These are phyloP conservation scores for Microsporum canis DNA, from an alignment of 2,329 filamentous ascomycete species.

Conservation along the genomic window DNA sequence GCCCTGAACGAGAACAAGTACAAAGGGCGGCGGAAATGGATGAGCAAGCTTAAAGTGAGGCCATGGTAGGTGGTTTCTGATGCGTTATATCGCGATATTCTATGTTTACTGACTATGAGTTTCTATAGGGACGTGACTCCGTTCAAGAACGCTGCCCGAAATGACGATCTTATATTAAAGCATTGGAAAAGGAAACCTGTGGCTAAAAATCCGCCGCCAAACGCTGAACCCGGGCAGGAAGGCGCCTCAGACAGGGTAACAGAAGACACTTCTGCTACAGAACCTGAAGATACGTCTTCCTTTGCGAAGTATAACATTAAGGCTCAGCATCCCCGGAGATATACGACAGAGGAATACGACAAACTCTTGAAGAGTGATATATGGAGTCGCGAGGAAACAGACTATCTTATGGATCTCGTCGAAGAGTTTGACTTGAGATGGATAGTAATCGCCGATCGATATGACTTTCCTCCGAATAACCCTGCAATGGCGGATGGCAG, in stretches of 20 bases:
- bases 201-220: slow-evolving; percentile 26
- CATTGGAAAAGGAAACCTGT: slow-evolving; percentile 68
- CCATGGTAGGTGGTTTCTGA: slow-evolving; percentile 29
- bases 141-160: slow-evolving; percentile 68
- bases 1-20: slow-evolving; percentile 43
- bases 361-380: slow-evolving; percentile 59
- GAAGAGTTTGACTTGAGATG: slow-evolving; percentile 77
- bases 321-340: slow-evolving; percentile 59
- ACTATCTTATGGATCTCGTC: slow-evolving; percentile 69
- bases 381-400: slow-evolving; percentile 89
- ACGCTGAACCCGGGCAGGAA: slow-evolving; percentile 30
- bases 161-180: slow-evolving; percentile 57
- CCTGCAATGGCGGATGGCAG: slow-evolving; percentile 22
- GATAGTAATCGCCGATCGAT: slow-evolving; percentile 85
- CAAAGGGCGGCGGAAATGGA: slow-evolving; percentile 40
- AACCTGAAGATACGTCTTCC: slow-evolving; percentile 38
- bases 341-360: slow-evolving; percentile 79
- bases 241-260: slow-evolving; percentile 17
- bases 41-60: slow-evolving; percentile 34
- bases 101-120: slow-evolving; percentile 16
- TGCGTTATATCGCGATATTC: slow-evolving; percentile 1
- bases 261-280: slow-evolving; percentile 16
- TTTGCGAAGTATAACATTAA: slow-evolving; percentile 86
- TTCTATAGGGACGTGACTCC: slow-evolving; percentile 53
- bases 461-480: slow-evolving; percentile 49